These are phyloP conservation scores for Taiozyma onychis DNA, from an alignment of 1,139 yeast genomes.

Conservation along the genomic window DNA sequence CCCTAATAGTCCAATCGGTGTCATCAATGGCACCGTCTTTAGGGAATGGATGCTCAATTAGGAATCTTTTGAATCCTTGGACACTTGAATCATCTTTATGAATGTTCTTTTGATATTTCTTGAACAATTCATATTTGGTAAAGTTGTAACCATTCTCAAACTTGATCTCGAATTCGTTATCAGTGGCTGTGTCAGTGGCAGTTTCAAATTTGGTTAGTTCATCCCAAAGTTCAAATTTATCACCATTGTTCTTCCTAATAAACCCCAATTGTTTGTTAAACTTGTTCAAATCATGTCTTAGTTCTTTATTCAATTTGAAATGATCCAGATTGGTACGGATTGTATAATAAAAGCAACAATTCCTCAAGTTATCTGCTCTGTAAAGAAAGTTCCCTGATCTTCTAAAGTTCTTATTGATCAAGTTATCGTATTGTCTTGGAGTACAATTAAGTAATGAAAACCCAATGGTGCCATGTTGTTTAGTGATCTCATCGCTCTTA, in stretches of 20 bases:
- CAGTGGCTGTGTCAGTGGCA: background rate
- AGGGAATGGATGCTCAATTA: constrained; percentile 65
- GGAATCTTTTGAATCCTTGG: constrained; percentile 51
- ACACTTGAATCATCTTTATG: constrained; percentile 49
- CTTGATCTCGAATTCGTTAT: constrained; percentile 37
- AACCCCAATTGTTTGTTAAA: constrained; percentile 37
- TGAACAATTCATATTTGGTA: constrained; percentile 56
- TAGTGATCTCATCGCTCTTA: background rate
- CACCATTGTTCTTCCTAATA: constrained; percentile 1
- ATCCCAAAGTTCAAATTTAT: constrained; percentile 29
- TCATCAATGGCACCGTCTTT: constrained; percentile 20
- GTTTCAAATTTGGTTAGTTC: constrained; percentile 28
- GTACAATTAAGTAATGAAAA: constrained; percentile 42
- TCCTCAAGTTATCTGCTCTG: constrained; percentile 63
- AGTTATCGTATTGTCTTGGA: constrained; percentile 48
- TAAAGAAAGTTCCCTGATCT: constrained; percentile 74
- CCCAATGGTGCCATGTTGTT: constrained; percentile 34
- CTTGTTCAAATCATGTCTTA: constrained; percentile 58
- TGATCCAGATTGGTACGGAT: constrained; percentile 53
- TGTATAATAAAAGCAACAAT: constrained; percentile 82
- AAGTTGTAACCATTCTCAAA: constrained; percentile 42
- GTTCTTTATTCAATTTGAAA: constrained; percentile 55
- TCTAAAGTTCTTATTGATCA: constrained; percentile 71
- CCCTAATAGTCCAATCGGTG: no score
- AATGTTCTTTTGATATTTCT: constrained; percentile 60